Evolutionary conservation across 768 basidiomycete species (phyloP), one percentile per base, ranked within the genome.

Genomic region (Chalciporus sphaerocephalus): DNA sequence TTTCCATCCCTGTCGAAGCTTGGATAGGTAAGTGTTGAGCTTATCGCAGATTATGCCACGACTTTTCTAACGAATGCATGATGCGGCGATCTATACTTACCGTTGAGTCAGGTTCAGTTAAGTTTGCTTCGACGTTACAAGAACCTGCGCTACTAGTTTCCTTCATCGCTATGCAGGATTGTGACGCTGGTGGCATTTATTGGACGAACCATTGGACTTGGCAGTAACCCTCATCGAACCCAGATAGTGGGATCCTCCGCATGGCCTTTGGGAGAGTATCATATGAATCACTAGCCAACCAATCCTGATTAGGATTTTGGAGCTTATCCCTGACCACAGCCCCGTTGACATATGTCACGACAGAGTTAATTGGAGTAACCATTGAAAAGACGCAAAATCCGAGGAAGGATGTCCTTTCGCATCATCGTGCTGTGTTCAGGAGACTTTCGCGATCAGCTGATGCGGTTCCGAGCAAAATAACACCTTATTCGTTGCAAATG

Each of bases 31-130:
- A 50, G 75, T 65, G 6, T 18, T 9, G 2, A 16, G 32, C 16
- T 23, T 12, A 9, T 2, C 24, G 11, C 10, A 27, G 17, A 18
- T 16, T 43, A 47, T n/a, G 22, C 38, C 15, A 41, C 30, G 40
- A 13, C 39, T 40, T 30, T 17, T 24, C 48, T 40, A 32, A 16
- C 36, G 37, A 47, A 44, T 44, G 34, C 44, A 32, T 42, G n/a
- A 25, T 30, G 53, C 53, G 77, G 78, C 74, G 18, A 73, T 83
- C 41, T 82, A 83, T 58, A 83, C n/a, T n/a, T 83, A 50, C 60
- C 59, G 2, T 76, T 80, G 55, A 77, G 79, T 81, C 52, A 44
- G 54, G 72, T 28, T n/a, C 32, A 20, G n/a, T n/a, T 39, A 38
- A 32, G 16, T 22, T 43, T 7, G 17, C 18, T 15, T 34, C 18